Conservation (phyloP, 257 asterid genomes). For the Oldenlandia corymbosa region DNA sequence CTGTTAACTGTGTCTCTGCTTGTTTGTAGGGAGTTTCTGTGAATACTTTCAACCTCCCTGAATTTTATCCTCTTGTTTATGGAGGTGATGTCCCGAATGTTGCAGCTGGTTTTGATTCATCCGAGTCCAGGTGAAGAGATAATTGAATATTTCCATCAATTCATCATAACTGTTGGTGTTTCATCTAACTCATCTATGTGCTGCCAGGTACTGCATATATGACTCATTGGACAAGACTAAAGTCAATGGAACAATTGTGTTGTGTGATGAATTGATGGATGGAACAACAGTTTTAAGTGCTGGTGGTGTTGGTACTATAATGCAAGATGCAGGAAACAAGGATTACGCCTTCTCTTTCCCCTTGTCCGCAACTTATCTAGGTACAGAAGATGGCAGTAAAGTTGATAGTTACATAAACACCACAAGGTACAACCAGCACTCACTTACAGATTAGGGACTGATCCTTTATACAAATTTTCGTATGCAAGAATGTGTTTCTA, state of each 20-base stretch:
- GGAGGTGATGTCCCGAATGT: constrained; percentile 67
- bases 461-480: too few species aligned
- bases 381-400: constrained; percentile 25
- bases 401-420: constrained; percentile 33
- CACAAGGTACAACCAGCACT: constrained; percentile 38
- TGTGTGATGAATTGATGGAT: constrained; percentile 34
- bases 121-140: constrained; percentile 31
- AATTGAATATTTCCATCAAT: too few species aligned
- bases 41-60: constrained; percentile 44
- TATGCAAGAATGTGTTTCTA: too few species aligned
- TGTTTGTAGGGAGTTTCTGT: constrained; percentile 56
- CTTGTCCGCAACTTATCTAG: constrained; percentile 40
- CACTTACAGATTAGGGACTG: too few species aligned
- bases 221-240: constrained; percentile 34
- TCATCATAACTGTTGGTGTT: too few species aligned
- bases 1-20: too few species aligned
- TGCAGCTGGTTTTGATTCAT: constrained; percentile 23
- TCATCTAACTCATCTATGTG: too few species aligned
- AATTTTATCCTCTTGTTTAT: constrained; percentile 52
- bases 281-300: constrained; percentile 22
- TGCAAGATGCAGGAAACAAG: constrained; percentile 24
- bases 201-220: constrained; percentile 30
- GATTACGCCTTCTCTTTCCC: constrained; percentile 51
- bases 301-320: constrained; percentile 45
- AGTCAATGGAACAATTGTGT: constrained; percentile 41